phyloP scores from a whole-genome alignment of 1,284 basidiomycete species.

The Stygiomarasmius scandens region DNA sequence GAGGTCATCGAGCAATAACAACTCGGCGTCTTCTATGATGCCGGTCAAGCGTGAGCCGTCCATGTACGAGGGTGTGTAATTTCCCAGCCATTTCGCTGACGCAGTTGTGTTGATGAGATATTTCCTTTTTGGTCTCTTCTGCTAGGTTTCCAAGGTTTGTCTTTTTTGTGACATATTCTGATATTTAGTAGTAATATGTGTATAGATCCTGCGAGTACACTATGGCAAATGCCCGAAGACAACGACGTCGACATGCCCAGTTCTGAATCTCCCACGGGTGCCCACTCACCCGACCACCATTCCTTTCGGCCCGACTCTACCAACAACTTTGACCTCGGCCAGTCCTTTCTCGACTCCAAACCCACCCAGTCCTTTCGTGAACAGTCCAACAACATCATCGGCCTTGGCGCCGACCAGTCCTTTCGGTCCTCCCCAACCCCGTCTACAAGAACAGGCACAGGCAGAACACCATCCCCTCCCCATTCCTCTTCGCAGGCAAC shows the following conservation, averaged over 20 bases:
- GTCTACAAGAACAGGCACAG: neutral
- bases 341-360: neutral
- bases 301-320: neutral
- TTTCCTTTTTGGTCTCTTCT: no score
- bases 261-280: neutral
- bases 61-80: neutral
- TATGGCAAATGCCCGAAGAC: neutral
- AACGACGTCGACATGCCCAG: neutral
- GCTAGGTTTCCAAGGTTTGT: neutral
- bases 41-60: slow-evolving; percentile 7
- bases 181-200: no score
- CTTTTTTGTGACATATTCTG: no score
- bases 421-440: neutral
- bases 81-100: neutral
- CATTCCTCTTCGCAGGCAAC: neutral
- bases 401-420: neutral
- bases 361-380: neutral
- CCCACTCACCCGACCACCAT: neutral
- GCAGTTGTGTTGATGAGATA: no score
- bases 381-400: neutral
- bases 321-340: neutral
- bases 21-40: slow-evolving; percentile 12
- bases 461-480: neutral
- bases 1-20: neutral
- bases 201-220: neutral